Percentiles rank a stretch among this genome's conserved stretches.
Conservation (phyloP, 129 eudicot species). For the Arctium lappa region DNA sequence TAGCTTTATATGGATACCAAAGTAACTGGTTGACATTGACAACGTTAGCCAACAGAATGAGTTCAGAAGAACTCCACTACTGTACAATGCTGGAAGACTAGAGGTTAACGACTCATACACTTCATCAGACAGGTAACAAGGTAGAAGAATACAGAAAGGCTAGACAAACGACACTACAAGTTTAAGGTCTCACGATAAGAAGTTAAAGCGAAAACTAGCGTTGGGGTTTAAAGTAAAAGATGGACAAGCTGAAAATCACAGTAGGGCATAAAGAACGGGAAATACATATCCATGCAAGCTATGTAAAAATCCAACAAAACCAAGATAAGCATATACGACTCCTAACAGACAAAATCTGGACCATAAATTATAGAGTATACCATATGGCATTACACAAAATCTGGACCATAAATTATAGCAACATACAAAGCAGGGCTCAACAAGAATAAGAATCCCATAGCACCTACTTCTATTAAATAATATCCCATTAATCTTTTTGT, state of each 20-base stretch:
- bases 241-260: neutral
- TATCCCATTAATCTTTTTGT: neutral
- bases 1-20: neutral
- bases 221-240: neutral
- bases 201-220: neutral
- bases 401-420: neutral
- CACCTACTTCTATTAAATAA: neutral
- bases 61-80: neutral
- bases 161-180: neutral
- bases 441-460: neutral
- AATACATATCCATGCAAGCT: neutral
- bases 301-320: neutral
- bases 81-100: neutral
- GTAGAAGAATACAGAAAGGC: neutral
- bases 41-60: neutral
- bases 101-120: neutral
- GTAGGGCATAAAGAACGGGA: neutral
- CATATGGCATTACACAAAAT: neutral
- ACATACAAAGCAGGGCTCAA: neutral
- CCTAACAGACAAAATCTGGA: too few relatives aligned
- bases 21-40: neutral
- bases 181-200: neutral
- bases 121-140: neutral
- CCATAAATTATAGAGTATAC: neutral
- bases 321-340: neutral